Evolutionary conservation across 2,329 filamentous ascomycete species (phyloP).

Genomic region (Fusarium napiforme): DNA sequence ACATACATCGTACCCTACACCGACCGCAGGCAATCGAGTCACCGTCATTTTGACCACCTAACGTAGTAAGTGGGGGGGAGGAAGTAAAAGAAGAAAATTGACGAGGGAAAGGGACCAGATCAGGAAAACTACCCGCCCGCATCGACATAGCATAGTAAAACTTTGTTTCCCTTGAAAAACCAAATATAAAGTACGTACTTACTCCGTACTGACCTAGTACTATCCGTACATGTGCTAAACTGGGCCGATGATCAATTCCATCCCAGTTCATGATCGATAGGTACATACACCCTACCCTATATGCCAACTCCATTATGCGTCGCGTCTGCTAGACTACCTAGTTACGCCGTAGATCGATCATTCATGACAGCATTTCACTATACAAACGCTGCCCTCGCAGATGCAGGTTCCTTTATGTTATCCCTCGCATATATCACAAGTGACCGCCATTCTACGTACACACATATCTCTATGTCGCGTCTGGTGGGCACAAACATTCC

Average conservation of each 20-base stretch:
- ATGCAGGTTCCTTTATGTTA: conserved; percentile 10
- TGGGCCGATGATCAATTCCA: conserved; percentile 18
- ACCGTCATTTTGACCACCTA: background rate
- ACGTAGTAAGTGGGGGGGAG: background rate
- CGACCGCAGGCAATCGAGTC: background rate
- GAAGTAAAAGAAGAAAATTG: background rate
- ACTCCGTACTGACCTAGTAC: background rate
- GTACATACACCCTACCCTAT: background rate
- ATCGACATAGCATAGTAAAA: background rate
- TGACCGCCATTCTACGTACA: conserved; percentile 2
- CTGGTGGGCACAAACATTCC: background rate
- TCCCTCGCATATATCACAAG: conserved; percentile 26
- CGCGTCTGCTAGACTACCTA: background rate
- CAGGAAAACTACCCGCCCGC: background rate
- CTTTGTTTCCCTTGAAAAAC: background rate
- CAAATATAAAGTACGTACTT: background rate
- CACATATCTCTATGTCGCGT: background rate
- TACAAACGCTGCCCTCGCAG: background rate
- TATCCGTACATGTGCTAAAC: background rate
- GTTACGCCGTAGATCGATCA: background rate
- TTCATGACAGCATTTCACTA: conserved; percentile 4
- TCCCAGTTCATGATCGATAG: background rate
- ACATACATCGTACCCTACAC: background rate
- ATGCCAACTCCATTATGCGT: conserved; percentile 6
- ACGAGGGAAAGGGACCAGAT: background rate